Base-by-base conservation (phyloP, 441 rosid species). In the Gossypium davidsonii region DNA sequence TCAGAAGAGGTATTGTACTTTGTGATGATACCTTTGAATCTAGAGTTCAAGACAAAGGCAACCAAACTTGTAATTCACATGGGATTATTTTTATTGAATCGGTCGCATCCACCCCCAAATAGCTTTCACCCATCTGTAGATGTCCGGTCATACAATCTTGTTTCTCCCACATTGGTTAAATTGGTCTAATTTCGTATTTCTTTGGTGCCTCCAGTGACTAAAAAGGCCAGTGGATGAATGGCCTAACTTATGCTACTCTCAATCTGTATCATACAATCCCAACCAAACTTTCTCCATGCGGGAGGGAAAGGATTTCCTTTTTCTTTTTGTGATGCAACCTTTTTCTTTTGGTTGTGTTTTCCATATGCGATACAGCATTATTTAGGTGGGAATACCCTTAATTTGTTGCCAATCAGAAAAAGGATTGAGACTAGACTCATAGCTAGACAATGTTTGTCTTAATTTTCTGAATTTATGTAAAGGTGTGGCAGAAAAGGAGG, bases 401-500 rank as follows among this genome's bases (percentile, higher is more conserved):
- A 55, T 64, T 65, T 23, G 20, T 55, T 56, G 62, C 51, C 46
- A 46, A 25, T 14, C 18, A 68, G 18, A 62, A 31, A 34, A 28
- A 46, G 26, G 26, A 25, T 67, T 49, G 71, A 17, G 42, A 49
- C 57, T 48, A 48, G 67, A 64, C 26, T 34, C 15, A 11, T 15
- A 12, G 12, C 18, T 10, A 17, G 8, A 51, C 12, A 23, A 8
- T 44, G 11, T 66, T 55, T 7, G 51, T 14, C 51, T 52, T 21
- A 26, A 37, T 58, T 44, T 26, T 66, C 51, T 60, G 71, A 73
- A 63, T 44, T 34, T 68, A 51, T 37, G 73, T 14, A 53, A 58
- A 60, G 72, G 57, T 74, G 67, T 55, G 68, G 74, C 78, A 69
- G 18, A 48, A 60, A 11, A 64, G 63, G 39, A 80, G 79, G 81